These are phyloP conservation scores for Clarireedia homoeocarpa DNA, from an alignment of 2,329 filamentous ascomycete genomes.

Conservation along the genomic window DNA sequence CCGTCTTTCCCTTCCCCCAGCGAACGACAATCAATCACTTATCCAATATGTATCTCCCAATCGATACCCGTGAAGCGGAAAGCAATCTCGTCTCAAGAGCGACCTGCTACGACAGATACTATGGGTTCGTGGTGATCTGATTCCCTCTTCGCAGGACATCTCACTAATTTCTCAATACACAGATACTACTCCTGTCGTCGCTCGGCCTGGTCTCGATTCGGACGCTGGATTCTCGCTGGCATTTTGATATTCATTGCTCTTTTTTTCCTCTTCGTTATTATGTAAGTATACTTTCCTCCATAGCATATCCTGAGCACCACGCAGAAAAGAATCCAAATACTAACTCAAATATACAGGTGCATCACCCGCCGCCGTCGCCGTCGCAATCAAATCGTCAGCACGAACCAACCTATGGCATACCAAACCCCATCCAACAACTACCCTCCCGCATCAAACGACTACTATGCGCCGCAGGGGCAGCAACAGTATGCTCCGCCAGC, in stretches of 20 bases:
- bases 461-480: not conserved
- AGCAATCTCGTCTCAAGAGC: not conserved
- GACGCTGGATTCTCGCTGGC: conserved; percentile 19
- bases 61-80: conserved; percentile 7
- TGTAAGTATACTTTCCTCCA: conserved; percentile 10
- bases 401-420: conserved; percentile 8
- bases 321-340: not conserved
- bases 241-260: conserved; percentile 17
- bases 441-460: not conserved
- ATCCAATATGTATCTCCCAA: conserved; percentile 6
- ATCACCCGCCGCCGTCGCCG: conserved; percentile 4
- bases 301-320: not conserved
- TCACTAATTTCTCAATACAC: not conserved
- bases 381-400: conserved; percentile 1
- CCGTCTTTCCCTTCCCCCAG: too few species aligned
- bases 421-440: not conserved
- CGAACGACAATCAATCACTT: not conserved
- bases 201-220: conserved; percentile 15
- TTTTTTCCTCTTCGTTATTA: conserved; percentile 10
- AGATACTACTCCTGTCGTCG: conserved; percentile 8
- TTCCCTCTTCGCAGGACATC: not conserved
- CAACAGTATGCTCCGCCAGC: conserved; percentile 12
- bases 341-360: not conserved
- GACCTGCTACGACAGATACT: not conserved
- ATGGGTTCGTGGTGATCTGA: not conserved